A percentile compares a stretch with the other conserved stretches of the same genome.
Evolutionary conservation across 139 green algal species (phyloP).

Genomic region (Chlamydomonas schloesseri): DNA sequence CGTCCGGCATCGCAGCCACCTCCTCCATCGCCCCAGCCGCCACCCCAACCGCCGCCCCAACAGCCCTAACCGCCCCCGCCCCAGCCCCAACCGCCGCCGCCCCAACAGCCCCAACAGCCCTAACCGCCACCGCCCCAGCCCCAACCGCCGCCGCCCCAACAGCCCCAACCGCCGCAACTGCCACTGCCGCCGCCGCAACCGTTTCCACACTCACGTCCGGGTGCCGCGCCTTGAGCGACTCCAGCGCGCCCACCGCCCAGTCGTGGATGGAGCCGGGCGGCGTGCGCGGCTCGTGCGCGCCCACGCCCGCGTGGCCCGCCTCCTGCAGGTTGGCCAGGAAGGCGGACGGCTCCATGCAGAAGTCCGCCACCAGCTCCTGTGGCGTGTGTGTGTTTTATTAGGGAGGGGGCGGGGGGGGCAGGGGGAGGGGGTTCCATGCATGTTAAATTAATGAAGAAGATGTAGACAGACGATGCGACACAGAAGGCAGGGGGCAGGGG

Average conservation of each 20-base stretch:
- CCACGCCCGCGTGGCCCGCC: slow-evolving; percentile 2
- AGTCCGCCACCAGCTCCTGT: slow-evolving; percentile 37
- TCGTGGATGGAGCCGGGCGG: not conserved
- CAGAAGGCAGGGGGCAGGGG: no score
- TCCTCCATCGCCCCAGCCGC: no score
- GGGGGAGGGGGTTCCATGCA: not conserved
- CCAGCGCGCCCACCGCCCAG: slow-evolving; percentile 29
- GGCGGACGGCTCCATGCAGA: not conserved
- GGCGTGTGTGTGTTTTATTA: not conserved
- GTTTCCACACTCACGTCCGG: not conserved
- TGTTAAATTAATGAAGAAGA: not conserved
- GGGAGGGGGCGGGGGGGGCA: not conserved
- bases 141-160: no score
- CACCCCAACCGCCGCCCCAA: no score
- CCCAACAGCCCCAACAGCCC: not conserved
- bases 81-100: no score
- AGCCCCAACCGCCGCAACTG: no score
- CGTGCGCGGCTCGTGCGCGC: slow-evolving; percentile 23
- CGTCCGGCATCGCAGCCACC: no score
- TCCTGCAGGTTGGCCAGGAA: slow-evolving; percentile 36
- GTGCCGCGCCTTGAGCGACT: not conserved
- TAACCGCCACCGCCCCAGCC: not conserved
- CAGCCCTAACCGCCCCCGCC: no score
- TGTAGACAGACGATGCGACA: no score
- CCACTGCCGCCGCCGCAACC: no score